Evolutionary conservation across 331 rosid genomes (phyloP), one percentile per base, ranked within the genome.

Genomic region (Spiraea crenata): DNA sequence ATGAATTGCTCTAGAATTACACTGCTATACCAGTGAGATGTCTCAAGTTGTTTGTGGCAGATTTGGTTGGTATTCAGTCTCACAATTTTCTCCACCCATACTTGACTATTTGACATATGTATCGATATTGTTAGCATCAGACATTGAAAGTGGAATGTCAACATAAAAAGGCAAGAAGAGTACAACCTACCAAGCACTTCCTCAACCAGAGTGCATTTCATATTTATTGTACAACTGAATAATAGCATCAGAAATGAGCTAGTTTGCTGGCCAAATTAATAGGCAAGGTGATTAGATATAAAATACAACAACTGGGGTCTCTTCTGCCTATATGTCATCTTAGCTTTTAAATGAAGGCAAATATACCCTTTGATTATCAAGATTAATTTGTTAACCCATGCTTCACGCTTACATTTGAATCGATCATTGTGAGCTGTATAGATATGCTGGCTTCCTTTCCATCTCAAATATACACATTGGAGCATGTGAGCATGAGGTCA

Each of bases 1-100:
- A 69, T 54, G 4, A 49, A 35, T 59, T 77, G 41, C 13, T 17
- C 11, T 3, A 64, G 74, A 89, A 89, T 82, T 80, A 86, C 86
- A 69, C 57, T 64, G 44, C 31, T 75, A 67, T 86, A 25, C 90
- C 77, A 48, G 4, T 58, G 54, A 8, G 12, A 48, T 73, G 55
- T 52, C 13, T 10, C 44, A 52, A 76, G 50, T 25, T 35, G 12
- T 2, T 17, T 13, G 16, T 14, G 19, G 57, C 49, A 9, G 3
- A 61, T 35, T 57, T 48, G 66, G 64, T 41, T 5, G 37, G 31
- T 25, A 0, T 25, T 25, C 31, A 2, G 31, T 25, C 31, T 25
- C 31, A 25, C 31, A 25, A 25, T 25, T 25, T 25, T 25, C 31
- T 25, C 31, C 31, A 25, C 1, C 31, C 31, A 25, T 25, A 25